Evolutionary conservation across 192 early-diverging fungal species (phyloP), one percentile per base, ranked within the genome.

Genomic region (Gaertneriomyces sp.): DNA sequence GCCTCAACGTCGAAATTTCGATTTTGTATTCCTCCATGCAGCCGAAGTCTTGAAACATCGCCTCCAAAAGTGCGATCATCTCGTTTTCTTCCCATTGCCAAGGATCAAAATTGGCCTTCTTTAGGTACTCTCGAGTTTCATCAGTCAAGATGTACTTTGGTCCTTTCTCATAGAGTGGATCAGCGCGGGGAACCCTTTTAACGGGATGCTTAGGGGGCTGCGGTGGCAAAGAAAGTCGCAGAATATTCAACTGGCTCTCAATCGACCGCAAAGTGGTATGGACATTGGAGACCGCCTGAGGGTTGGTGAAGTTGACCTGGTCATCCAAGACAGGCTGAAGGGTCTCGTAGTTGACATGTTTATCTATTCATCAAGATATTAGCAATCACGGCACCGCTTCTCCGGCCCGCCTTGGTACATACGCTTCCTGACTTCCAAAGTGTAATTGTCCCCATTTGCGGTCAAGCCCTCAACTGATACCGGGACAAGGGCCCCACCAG

Each of bases 11-110:
- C 11, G 42, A 42, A 46, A 64, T 58, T 38, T 82, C 73, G 38
- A 82, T 76, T 62, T 74, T 70, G 68, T 77, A 82, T 17, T 53
- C 54, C 25, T 49, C 39, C 8, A 82, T 53, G n/a, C 78, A 61
- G 11, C 63, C 74, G 41, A 82, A 70, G 49, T 79, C 77, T 58
- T 39, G 47, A 66, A 79, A 82, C 65, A 79, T 79, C 56, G 64
- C 49, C 52, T 60, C 77, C 17, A 79, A 54, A 17, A 82, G 61
- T 2, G 56, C 67, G 51, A 76, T 51, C 62, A 82, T 64, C 51
- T 75, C 76, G 50, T 56, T 38, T 8, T 79, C 80, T 52, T 69
- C 45, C 66, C 63, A 77, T n/a, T 68, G 52, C 80, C 76, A 79
- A 14, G 74, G 61, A 60, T 82, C 80, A 16, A 82, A 79, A 19